Base-by-base conservation (phyloP, 2,329 filamentous ascomycete genomes). In the Fusarium humuli region DNA sequence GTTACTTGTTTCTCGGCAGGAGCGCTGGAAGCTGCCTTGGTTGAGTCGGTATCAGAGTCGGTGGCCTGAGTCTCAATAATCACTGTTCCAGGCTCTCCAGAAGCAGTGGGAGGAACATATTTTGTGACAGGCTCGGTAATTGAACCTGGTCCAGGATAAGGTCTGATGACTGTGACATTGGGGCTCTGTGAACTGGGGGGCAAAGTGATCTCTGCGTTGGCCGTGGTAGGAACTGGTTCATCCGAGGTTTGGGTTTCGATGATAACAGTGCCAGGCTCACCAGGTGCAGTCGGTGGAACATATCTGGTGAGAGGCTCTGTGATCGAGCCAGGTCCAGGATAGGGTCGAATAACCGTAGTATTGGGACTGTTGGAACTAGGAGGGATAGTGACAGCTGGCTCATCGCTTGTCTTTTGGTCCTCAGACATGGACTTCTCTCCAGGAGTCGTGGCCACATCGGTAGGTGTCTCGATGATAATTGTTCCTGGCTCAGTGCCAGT, bases 31-130 rank as follows among this genome's bases (percentile, higher is more conserved):
- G 10, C 34, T 37, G 34, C 34, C 34, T 37, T 37, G 16, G 12
- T 7, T 41, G 46, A 23, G 13, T 23, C 3, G 20, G n/a, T 7
- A 14, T 14, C 34, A 16, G 16, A 37, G 5, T 59, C 54, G 7
- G 54, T 59, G 4, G 30, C 25, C 20, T 50, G 59, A 6, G 62
- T 65, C 30, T 65, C 62, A 8, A 65, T 65, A 3, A 65, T 29
- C 5, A 65, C n/a, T 6, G 62, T 65, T 6, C 62, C 62, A 18
- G 62, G 59, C 23, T 63, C 58, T 5, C 62, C 62, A 10, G 59
- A 14, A 6, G 41, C 53, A 6, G 58, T 53, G 7, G 62, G 59
- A 22, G 62, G 47, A 10, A 29, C n/a, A n/a, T 65, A 65, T 45
- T 41, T 56, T 3, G 61, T 65, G 18, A 65, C 13, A 9, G 61